Base-by-base conservation (phyloP, 2,329 filamentous ascomycete genomes). In the Cercospora zeae-maydis region DNA sequence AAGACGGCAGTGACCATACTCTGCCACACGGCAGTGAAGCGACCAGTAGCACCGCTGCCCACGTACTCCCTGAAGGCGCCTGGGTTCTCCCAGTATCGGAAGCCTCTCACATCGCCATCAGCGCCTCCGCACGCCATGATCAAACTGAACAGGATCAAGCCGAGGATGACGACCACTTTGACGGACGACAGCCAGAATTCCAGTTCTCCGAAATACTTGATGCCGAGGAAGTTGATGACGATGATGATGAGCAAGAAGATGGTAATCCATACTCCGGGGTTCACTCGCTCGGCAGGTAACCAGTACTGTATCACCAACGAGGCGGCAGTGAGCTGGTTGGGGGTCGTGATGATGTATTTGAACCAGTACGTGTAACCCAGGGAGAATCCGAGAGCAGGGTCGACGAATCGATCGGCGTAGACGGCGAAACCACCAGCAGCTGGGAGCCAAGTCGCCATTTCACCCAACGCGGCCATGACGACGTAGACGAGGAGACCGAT, bases 401-500 rank as follows among this genome's bases (percentile, higher is more conserved):
- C 90, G 71, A 87, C 89, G 79, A 92, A 95, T 53, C 91, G 84
- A 64, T 86, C 84, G 24, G 91, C 90, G 73, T 93, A 95, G 71
- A 89, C 89, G 64, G 90, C 90, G 77, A 95, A 96, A 69, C 91
- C 91, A 73, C 88, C 86, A 59, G 86, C 84, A 71, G 92, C 82
- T 56, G 91, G 91, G 34, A 95, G 77, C 89, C 89, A 95, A 58
- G 90, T 85, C 8, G 90, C 89, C 89, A 95, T 95, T 76, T 93
- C 90, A 66, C 90, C 91, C 3, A 95, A 84, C 61, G 85, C 88
- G 62, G 87, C 87, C 89, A 95, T 92, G 69, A 95, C 90, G 45
- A 92, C 79, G 76, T 87, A 95, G 68, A 93, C 91, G 63, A 95
- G 77, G 52, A 88, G 77, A 67, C 89, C 89, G 67, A 91, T 83